Base-by-base conservation (phyloP, 129 eudicot species). In the Escallonia herrerae region DNA sequence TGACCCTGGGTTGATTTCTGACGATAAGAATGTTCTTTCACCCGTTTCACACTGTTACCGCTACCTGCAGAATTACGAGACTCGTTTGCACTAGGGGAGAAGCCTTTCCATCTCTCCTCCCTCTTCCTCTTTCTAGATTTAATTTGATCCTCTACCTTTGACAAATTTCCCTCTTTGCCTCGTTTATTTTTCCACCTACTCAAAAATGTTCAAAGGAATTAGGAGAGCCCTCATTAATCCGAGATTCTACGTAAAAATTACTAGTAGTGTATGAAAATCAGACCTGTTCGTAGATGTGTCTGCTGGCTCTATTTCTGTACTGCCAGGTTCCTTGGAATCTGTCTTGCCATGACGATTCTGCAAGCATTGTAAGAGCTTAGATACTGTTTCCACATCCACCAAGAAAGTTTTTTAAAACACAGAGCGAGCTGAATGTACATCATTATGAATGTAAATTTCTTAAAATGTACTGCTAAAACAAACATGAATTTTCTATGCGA, bases 331-430 rank as follows among this genome's bases (percentile, higher is more conserved):
- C 65, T 80, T 79, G 10, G 94, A 71, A 73, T 60, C 69, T 60
- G 82, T 41, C 82, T 86, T 94, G 58, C 93, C 89, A 70, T 83
- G 94, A 61, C 93, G 96, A 69, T 86, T 94, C 99, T 94, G 90
- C 73, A 77, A 71, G 65, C 33, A 22, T 22, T 22, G 33, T 22
- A 22, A 22, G 33, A 22, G 33, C 33, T 22, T 22, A 22, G 33
- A 22, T 22, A 22, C 33, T 1, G 33, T 22, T 22, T 22, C 33
- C 33, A 22, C 33, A 22, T 22, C 33, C 33, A 22, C 33, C 33
- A 22, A 22, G 33, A 1, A 22, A 22, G 33, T 0, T 22, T 0
- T 22, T 22, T 22, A 22, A 22, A 22, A 22, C 33, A 22, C 33
- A 22, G 33, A 22, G 0, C 33, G 33, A 22, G 33, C 33, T 22